phyloP scores from a whole-genome alignment of 176 grass and related monocot species.

The Bromus sterilis region DNA sequence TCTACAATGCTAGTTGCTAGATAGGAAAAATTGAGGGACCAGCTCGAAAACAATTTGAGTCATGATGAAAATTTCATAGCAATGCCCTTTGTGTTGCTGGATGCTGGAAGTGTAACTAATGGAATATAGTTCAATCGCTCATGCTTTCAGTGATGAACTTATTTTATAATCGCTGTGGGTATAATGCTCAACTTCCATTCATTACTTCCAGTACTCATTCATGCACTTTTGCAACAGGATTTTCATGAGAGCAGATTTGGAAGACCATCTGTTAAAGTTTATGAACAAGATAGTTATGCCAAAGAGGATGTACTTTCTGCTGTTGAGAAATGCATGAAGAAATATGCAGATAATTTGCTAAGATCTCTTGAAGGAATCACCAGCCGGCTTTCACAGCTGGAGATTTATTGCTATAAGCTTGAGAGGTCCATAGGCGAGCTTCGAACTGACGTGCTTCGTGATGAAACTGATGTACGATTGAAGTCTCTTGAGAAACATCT shows the following conservation, averaged over 20 bases:
- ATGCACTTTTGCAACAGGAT: conserved; percentile 38
- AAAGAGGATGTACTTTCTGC: conserved; percentile 66
- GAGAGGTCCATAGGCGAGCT: conserved; percentile 63
- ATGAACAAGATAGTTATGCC: conserved; percentile 63
- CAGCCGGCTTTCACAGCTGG: conserved; percentile 62
- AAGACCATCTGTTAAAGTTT: conserved; percentile 38
- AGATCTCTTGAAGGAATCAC: conserved; percentile 69
- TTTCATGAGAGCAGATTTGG: conserved; percentile 53
- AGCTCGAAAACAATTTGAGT: not conserved
- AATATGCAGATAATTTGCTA: conserved; percentile 80
- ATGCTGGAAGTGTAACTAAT: not conserved
- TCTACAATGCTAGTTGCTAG: not conserved
- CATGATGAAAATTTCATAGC: not conserved
- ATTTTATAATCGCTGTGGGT: not conserved
- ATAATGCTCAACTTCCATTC: not conserved
- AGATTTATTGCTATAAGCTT: conserved; percentile 68
- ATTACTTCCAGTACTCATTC: not conserved
- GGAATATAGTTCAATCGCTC: not conserved
- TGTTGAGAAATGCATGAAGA: conserved; percentile 86
- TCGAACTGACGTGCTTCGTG: conserved; percentile 48
- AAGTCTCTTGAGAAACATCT: conserved; percentile 79
- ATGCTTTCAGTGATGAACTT: not conserved
- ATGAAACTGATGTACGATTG: conserved; percentile 50
- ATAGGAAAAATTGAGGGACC: not conserved
- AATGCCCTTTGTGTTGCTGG: not conserved